Evolutionary conservation across 2,329 filamentous ascomycete species (phyloP), one percentile per base, ranked within the genome.

Genomic region (Beauveria caledonica): DNA sequence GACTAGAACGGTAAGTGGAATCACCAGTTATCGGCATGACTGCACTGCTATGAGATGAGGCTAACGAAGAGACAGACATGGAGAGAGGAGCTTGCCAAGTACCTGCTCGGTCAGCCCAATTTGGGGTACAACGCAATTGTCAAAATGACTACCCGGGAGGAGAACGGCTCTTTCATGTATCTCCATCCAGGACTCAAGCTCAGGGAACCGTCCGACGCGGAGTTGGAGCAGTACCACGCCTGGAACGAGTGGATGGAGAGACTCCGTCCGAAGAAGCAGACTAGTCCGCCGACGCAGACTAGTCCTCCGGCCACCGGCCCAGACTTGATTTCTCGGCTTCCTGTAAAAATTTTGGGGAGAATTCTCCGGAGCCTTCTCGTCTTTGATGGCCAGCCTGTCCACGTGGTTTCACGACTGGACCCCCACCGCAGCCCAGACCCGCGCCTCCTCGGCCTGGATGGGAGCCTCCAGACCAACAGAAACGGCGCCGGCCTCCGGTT

Each of bases 321-420:
- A 15, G 6, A 10, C 6, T n/a, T 21, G 1, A 19, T 45, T 21
- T 17, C 29, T 5, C 3, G 15, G 7, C 67, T 80, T 7, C 70
- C 72, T 0, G 9, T 40, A 0, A 6, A 65, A 0, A 23, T 76
- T 1, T 71, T 76, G 54, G 63, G 67, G 3, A 62, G 62, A 2
- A 77, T 81, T 10, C 70, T 80, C 13, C 64, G 62, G 6, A n/a
- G 68, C 0, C n/a, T 69, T 2, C 67, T 80, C 0, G 67, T 74
- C n/a, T 76, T 74, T 50, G 39, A 67, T 0, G 67, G 65, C 0
- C 29, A 70, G 1, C 51, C 74, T 0, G 63, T 81, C 3, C 78
- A 82, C 58, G 75, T 71, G 23, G 66, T 81, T 1, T 79, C 77
- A 1, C 70, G 79, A 0, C 68, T 81, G 0, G 79, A 81, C 36